Base-by-base conservation (phyloP, 495 filamentous ascomycete species). In the Oleoguttula mirabilis region DNA sequence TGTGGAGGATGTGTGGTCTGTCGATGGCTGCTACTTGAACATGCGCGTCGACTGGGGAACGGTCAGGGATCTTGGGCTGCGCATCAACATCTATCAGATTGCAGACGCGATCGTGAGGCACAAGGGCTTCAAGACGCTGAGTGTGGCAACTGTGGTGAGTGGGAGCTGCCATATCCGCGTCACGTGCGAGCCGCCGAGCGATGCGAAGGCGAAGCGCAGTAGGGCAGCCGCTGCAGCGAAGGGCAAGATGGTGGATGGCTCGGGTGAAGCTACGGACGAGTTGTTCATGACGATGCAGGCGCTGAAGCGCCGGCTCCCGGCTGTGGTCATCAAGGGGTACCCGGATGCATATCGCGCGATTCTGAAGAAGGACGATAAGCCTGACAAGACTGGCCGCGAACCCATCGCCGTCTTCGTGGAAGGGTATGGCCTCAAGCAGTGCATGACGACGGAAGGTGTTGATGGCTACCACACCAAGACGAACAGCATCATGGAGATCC, bases 361-460 rank as follows among this genome's bases (percentile, higher is more conserved):
- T 57, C 88, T 98, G 55, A 82, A 88, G 53, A 80, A 78, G 17
- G 73, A 74, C 44, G 73, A 79, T 32, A 24, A 69, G 0, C 68
- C 73, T 19, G 67, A 66, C 10, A 59, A 53, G 15, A 69, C 85
- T 54, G 78, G 73, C 21, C 22, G 48, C 3, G 59, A 62, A 36
- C 56, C 60, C 32, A 45, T 55, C 37, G 19, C 46, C 40, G 72
- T 98, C 6, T 67, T 94, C 0, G 90, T 98, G 16, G 90, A 98
- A 69, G 90, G 90, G 14, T 96, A 96, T 63, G 90, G 90, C 3
- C 66, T 98, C 36, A 72, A 71, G 20, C 71, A 74, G 10, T 95
- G 88, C 65, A 92, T 98, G 79, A 94, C 73, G 21, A 98, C 90
- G 1, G 75, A 79, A 23, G 90, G 90, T 45, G 78, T 98, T 21